Evolutionary conservation across 139 green algal species (phyloP).

Genomic region (Chlorokybus atmophyticus): DNA sequence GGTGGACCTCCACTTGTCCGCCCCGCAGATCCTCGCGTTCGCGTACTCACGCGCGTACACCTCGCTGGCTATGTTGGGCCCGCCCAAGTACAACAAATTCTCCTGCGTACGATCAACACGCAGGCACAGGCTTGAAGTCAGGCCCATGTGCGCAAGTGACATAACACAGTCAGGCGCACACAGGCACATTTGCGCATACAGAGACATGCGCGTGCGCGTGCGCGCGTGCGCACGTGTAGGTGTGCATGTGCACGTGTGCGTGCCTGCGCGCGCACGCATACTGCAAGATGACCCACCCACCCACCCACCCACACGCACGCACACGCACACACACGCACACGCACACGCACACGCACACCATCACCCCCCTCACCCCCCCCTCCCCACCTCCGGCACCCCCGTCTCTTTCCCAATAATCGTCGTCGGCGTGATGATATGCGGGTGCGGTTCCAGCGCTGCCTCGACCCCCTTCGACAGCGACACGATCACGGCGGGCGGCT

Average conservation of each 20-base stretch:
- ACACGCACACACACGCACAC: no score
- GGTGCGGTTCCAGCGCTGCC: slow-evolving; percentile 11
- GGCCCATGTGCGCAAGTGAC: no score
- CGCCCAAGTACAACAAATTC: slow-evolving; percentile 28
- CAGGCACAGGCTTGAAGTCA: not conserved
- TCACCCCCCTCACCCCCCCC: no score
- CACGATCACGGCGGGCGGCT: slow-evolving; percentile 16
- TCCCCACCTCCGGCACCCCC: slow-evolving; percentile 3
- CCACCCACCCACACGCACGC: no score
- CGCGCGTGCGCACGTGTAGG: no score
- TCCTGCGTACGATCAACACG: no score
- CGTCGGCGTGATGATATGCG: slow-evolving; percentile 26
- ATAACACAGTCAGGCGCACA: no score
- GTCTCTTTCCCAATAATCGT: slow-evolving; percentile 25
- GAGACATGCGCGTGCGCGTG: not conserved
- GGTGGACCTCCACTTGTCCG: slow-evolving; percentile 15
- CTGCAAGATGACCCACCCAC: no score
- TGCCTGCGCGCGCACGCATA: no score
- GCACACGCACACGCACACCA: no score
- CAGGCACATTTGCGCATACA: not conserved
- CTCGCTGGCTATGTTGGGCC: slow-evolving; percentile 29
- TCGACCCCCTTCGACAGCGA: slow-evolving; percentile 30
- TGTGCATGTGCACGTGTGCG: no score
- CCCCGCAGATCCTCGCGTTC: slow-evolving; percentile 25
- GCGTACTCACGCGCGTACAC: slow-evolving; percentile 24